These are phyloP conservation scores for Venturia asperata DNA, from an alignment of 2,329 filamentous ascomycete species.

Conservation along the genomic window DNA sequence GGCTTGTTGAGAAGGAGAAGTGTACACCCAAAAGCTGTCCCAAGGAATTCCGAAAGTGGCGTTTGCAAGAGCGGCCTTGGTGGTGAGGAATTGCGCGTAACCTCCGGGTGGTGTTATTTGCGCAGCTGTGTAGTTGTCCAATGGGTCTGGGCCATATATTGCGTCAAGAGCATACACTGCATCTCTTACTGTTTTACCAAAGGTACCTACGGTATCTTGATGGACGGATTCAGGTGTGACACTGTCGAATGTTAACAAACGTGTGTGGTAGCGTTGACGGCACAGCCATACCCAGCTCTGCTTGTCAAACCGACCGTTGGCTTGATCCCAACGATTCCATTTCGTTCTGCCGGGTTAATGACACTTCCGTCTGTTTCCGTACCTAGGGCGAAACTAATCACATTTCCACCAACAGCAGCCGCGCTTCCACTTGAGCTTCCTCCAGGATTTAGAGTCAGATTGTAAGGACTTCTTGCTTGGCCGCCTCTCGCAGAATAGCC, in stretches of 20 bases:
- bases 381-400: conserved; percentile 57
- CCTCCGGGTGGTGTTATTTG: conserved; percentile 51
- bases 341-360: conserved; percentile 64
- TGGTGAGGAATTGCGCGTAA: conserved; percentile 51
- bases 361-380: conserved; percentile 66
- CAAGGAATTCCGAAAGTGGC: conserved; percentile 66
- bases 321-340: conserved; percentile 65
- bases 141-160: conserved; percentile 57
- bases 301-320: conserved; percentile 52
- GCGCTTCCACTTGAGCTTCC: conserved; percentile 63
- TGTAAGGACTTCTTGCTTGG: conserved; percentile 59
- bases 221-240: conserved; percentile 58
- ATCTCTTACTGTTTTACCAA: conserved; percentile 63
- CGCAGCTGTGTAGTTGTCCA: conserved; percentile 59
- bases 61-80: conserved; percentile 48
- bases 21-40: conserved; percentile 61
- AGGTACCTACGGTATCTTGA: conserved; percentile 62
- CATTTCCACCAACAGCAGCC: conserved; percentile 56
- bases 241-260: neutral
- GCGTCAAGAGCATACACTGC: conserved; percentile 44
- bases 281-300: neutral
- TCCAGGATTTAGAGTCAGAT: conserved; percentile 61
- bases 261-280: neutral
- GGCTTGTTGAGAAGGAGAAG: conserved; percentile 48
- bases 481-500: conserved; percentile 60